Percentiles rank a stretch among this genome's conserved stretches.
Evolutionary conservation across 768 basidiomycete species (phyloP).

Genomic region (Exidia glandulosa): DNA sequence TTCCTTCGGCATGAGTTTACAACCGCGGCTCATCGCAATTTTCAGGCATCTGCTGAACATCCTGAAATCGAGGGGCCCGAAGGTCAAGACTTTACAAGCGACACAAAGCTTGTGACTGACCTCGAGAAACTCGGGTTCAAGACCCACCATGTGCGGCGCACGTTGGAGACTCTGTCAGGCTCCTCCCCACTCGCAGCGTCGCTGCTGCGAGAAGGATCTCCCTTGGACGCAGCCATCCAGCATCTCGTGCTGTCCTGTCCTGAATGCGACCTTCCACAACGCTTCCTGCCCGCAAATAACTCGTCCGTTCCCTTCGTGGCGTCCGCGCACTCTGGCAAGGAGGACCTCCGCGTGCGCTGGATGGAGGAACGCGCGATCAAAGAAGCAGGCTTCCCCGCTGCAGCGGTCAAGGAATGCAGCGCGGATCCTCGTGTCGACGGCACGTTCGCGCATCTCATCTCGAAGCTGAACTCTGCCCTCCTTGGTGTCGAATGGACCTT

Average conservation of each 20-base stretch:
- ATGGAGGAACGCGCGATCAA: slow-evolving; percentile 69
- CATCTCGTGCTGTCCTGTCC: slow-evolving; percentile 75
- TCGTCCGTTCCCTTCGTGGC: slow-evolving; percentile 62
- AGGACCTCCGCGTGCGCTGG: slow-evolving; percentile 66
- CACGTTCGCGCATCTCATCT: slow-evolving; percentile 45
- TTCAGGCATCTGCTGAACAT: slow-evolving; percentile 41
- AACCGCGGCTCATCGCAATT: not conserved
- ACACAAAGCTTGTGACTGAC: slow-evolving; percentile 37
- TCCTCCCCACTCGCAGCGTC: slow-evolving; percentile 50
- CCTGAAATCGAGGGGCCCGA: slow-evolving; percentile 26
- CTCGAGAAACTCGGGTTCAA: slow-evolving; percentile 61
- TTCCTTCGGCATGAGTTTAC: not conserved
- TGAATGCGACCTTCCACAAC: slow-evolving; percentile 75
- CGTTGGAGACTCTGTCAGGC: slow-evolving; percentile 43
- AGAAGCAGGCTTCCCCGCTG: slow-evolving; percentile 72
- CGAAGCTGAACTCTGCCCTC: slow-evolving; percentile 42
- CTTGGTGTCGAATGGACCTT: slow-evolving; percentile 29
- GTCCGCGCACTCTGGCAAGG: slow-evolving; percentile 48
- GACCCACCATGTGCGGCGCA: slow-evolving; percentile 36
- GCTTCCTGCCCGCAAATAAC: slow-evolving; percentile 53
- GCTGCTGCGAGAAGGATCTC: slow-evolving; percentile 45
- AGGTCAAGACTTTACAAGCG: slow-evolving; percentile 20
- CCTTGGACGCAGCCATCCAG: slow-evolving; percentile 71
- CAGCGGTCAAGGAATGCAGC: slow-evolving; percentile 49
- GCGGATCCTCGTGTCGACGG: slow-evolving; percentile 26